Conservation (phyloP, 1,284 basidiomycete species). For the Meira nashicola region DNA sequence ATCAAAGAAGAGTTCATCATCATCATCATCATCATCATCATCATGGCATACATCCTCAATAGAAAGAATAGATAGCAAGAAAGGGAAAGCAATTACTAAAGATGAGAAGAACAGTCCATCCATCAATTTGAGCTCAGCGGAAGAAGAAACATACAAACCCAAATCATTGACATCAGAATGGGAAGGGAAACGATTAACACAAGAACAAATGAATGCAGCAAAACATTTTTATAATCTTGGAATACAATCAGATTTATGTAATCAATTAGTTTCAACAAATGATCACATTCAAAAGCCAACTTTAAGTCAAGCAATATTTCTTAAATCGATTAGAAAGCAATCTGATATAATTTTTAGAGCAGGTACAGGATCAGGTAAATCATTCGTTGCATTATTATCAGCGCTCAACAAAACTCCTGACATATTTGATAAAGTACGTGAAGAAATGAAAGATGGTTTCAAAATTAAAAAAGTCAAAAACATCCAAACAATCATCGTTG, state of each 20-base stretch:
- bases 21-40: too few species aligned
- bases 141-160: too few species aligned
- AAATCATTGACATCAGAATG: too few species aligned
- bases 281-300: conserved; percentile 41
- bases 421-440: conserved; percentile 28
- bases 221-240: conserved; percentile 5
- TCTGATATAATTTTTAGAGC: conserved; percentile 45
- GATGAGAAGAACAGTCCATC: too few species aligned
- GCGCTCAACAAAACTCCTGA: conserved; percentile 43
- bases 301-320: conserved; percentile 35
- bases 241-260: conserved; percentile 4
- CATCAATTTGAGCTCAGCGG: too few species aligned
- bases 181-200: too few species aligned
- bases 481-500: conserved; percentile 40
- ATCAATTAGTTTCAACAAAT: conserved; percentile 26
- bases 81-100: too few species aligned
- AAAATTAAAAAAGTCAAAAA: conserved; percentile 15
- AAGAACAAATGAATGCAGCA: not conserved
- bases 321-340: conserved; percentile 34
- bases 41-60: too few species aligned
- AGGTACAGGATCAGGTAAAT: conserved; percentile 50
- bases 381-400: conserved; percentile 42
- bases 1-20: too few species aligned
- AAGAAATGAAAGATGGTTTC: too few species aligned
- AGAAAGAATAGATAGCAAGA: too few species aligned